Percentiles rank a stretch among this genome's conserved stretches.
Conservation (phyloP, 352 stramenopile species). For the Phytophthora brassicae region DNA sequence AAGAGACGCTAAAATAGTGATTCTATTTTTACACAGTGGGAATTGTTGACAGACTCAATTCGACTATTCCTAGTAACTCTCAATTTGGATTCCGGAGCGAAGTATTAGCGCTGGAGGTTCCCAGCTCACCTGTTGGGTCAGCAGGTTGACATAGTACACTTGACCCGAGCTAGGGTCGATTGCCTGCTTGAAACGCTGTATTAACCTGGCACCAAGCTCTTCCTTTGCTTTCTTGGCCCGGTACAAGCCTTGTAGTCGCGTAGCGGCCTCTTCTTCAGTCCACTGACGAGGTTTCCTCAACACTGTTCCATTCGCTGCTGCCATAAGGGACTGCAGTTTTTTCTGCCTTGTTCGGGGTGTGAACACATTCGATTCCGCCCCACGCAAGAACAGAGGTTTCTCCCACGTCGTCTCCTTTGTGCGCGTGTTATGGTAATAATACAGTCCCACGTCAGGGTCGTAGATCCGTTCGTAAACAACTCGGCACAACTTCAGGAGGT, state of each 20-base stretch:
- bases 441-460: constrained; percentile 46
- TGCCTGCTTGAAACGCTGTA: constrained; percentile 58
- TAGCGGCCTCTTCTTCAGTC: constrained; percentile 52
- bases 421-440: constrained; percentile 83
- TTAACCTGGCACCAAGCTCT: constrained; percentile 38
- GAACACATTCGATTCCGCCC: constrained; percentile 43
- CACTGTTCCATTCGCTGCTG: constrained; percentile 3
- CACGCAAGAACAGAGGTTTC: constrained; percentile 56
- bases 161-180: constrained; percentile 43
- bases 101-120: constrained; percentile 42
- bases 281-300: constrained; percentile 21
- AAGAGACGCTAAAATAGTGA: constrained; percentile 4
- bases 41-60: not conserved
- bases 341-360: constrained; percentile 52
- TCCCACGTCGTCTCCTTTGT: constrained; percentile 71
- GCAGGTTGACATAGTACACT: constrained; percentile 81
- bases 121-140: constrained; percentile 67
- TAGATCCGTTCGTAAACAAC: constrained; percentile 77
- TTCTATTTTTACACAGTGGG: constrained; percentile 19
- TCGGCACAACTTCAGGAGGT: constrained; percentile 44
- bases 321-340: constrained; percentile 34
- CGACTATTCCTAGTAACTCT: constrained; percentile 23
- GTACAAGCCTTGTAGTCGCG: constrained; percentile 59
- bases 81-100: constrained; percentile 30
- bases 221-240: constrained; percentile 48